phyloP scores from a whole-genome alignment of 2,329 filamentous ascomycete genomes.

The Teratosphaeria zuluensis region DNA sequence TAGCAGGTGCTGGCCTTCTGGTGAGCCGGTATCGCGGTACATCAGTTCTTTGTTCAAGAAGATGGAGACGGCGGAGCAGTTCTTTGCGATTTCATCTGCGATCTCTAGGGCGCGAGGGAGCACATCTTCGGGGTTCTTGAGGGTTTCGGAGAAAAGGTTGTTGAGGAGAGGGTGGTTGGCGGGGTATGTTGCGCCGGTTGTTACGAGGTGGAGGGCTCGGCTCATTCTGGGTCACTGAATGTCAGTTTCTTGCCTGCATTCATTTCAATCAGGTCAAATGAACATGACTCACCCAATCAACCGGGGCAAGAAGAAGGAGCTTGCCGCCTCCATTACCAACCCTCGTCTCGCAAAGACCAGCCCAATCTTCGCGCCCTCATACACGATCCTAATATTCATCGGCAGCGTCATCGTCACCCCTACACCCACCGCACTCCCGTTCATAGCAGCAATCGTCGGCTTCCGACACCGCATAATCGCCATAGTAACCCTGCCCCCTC shows the following conservation, averaged over 20 bases:
- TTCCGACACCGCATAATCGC: slow-evolving; percentile 50
- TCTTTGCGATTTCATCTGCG: slow-evolving; percentile 56
- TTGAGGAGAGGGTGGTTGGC: slow-evolving; percentile 40
- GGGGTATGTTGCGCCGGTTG: slow-evolving; percentile 54
- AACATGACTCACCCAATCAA: slow-evolving; percentile 46
- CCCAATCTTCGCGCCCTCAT: slow-evolving; percentile 54
- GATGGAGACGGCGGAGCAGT: slow-evolving; percentile 55
- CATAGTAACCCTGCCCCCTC: slow-evolving; percentile 38
- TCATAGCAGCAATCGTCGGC: slow-evolving; percentile 46
- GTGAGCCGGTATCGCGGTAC: slow-evolving; percentile 47
- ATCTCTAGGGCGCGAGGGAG: slow-evolving; percentile 55
- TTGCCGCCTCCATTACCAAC: slow-evolving; percentile 62
- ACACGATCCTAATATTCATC: slow-evolving; percentile 46
- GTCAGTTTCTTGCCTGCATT: not conserved
- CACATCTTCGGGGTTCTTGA: slow-evolving; percentile 50
- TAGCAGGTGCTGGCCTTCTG: slow-evolving; percentile 61
- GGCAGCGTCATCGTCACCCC: slow-evolving; percentile 52
- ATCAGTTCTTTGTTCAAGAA: slow-evolving; percentile 64
- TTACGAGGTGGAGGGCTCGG: slow-evolving; percentile 54
- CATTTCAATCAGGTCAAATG: not conserved
- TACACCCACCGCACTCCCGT: slow-evolving; percentile 48
- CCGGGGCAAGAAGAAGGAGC: slow-evolving; percentile 61
- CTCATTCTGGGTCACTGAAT: slow-evolving; percentile 28
- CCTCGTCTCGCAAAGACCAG: slow-evolving; percentile 65
- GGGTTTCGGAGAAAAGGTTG: slow-evolving; percentile 57